These are phyloP conservation scores for Arthrobotrys sphaeroides DNA, from an alignment of 2,329 filamentous ascomycete genomes.

Conservation along the genomic window DNA sequence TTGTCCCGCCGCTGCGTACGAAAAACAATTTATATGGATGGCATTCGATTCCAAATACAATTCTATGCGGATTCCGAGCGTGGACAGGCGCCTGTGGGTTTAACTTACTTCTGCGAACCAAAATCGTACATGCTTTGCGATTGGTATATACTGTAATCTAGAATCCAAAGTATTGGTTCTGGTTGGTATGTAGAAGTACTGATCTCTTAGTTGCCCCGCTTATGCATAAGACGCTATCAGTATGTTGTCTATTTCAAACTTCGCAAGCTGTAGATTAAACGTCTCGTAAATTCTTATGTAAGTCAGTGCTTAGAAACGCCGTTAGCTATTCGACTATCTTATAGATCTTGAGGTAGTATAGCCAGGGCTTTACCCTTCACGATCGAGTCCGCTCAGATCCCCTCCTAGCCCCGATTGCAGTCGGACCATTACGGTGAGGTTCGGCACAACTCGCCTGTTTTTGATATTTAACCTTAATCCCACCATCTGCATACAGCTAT, in stretches of 20 bases:
- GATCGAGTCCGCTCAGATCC: background rate
- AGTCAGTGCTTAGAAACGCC: too few species aligned
- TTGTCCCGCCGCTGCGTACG: too few species aligned
- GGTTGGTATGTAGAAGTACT: too few species aligned
- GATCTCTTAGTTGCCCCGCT: constrained; percentile 4
- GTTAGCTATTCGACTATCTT: background rate
- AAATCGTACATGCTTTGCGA: too few species aligned
- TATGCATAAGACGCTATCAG: background rate
- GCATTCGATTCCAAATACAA: too few species aligned
- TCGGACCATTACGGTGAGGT: constrained; percentile 25
- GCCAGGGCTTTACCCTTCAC: constrained; percentile 33
- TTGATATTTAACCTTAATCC: constrained; percentile 37
- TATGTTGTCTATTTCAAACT: background rate
- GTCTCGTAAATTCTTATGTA: background rate
- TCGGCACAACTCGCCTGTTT: constrained; percentile 42
- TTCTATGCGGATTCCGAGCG: too few species aligned
- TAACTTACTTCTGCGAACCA: too few species aligned
- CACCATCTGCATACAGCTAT: constrained; percentile 24
- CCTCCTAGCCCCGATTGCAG: background rate
- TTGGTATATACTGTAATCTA: too few species aligned
- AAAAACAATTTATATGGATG: too few species aligned
- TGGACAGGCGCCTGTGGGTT: too few species aligned
- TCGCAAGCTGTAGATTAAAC: background rate
- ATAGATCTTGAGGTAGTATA: background rate
- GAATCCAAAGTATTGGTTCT: too few species aligned